Evolutionary conservation across 805 yeast genomes (phyloP), one percentile per base, ranked within the genome.

Genomic region (Metschnikowia bowlesiae): DNA sequence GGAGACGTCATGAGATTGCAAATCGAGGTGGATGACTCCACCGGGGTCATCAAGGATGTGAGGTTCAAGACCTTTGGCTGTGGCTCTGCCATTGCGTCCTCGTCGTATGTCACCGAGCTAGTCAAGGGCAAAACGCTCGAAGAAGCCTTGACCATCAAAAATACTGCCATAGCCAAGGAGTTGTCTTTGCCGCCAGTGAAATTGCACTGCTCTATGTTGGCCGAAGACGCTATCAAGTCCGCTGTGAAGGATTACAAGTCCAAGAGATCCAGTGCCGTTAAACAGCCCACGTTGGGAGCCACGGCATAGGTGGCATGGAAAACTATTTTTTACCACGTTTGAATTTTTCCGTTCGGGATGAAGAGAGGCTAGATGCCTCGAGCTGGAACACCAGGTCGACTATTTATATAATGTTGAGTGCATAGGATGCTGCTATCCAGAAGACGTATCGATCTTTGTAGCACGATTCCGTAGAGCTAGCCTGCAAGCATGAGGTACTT

Each of bases 41-140:
- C 96, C 26, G 99, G 99, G 1, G 78, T 88, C 48, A 94, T 94
- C 60, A 83, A 88, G 68, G 96, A 94, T 67, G 99, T 92, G 55
- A 92, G 90, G 70, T 94, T 94, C 74, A 94, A 94, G 80, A 94
- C 99, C 4, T 94, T 94, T 73, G 99, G 99, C n/a, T 94, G 99
- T 68, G 99, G 99, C 41, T 84, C 94, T 2, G 99, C 99, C 47
- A 94, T 94, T 67, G 99, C 99, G 1, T 87, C 96, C 2, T 87
- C 96, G 8, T 88, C 96, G 1, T 94, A 87, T 67, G 94, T 94
- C 63, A 94, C 99, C 3, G 97, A 91, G 65, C 79, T 94, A 55
- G 96, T 94, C 52, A 86, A 92, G 65, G 99, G 99, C 39, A 90
- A 89, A 83, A 80, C 94, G 40, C 74, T 94, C 46, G 97, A 92